Evolutionary conservation across 2,329 filamentous ascomycete species (phyloP), one percentile per base, ranked within the genome.

Genomic region (Fusarium tupiense): DNA sequence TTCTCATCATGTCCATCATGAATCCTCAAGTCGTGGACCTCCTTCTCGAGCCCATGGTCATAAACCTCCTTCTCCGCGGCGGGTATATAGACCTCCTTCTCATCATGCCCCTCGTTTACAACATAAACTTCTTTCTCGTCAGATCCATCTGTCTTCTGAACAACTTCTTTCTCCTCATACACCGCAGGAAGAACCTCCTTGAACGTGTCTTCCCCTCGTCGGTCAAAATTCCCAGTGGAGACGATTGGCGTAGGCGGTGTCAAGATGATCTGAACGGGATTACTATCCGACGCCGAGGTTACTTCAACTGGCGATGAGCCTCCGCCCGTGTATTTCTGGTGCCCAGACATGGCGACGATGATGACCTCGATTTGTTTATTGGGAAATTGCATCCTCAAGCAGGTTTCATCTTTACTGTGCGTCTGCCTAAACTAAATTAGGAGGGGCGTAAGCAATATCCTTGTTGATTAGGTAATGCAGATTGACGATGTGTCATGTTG

Each of bases 171-270:
- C 43, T 72, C 73, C 22, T 74, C 71, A 3, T 49, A 57, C 26
- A 72, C 60, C 13, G 63, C 58, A 14, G 63, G 54, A 8, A 72
- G 41, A 24, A 49, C 61, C 53, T 72, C 69, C 19, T 75, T 73
- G 17, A 73, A 31, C 7, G 65, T 70, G 19, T 75, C 69, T 40
- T 73, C 61, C 11, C 31, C 43, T 37, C 29, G 37, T 14, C 10
- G n/a, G 33, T 26, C 41, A n/a, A 52, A 33, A 12, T 19, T 17
- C 17, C 8, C 33, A 46, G 44, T 33, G 44, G 63, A 35, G 29
- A n/a, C n/a, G 1, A 74, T 64, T 12, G 73, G 73, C 20, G 73
- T 76, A 0, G 73, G 67, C 17, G 73, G 73, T 1, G 73, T 76
- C 24, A 76, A n/a, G 3, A 72, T 61, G 24, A 76, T 76, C n/a